Evolutionary conservation across 225 moss, liverwort and hornwort genomes (phyloP).

Genomic region (Straminergon stramineum): DNA sequence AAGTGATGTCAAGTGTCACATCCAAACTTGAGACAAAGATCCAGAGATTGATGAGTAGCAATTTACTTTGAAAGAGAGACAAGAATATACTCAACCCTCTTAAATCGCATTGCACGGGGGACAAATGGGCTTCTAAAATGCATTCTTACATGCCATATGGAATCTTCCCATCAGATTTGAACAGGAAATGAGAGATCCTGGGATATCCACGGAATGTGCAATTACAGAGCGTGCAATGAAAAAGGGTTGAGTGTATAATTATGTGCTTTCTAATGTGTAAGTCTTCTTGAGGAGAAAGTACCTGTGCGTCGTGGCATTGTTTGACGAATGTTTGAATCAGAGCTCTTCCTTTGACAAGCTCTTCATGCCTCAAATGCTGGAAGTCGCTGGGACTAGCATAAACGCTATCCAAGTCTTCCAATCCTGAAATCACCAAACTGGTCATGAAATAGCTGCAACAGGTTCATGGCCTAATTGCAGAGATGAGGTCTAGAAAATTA

Average conservation of each 20-base stretch:
- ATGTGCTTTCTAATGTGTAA: neutral
- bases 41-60: neutral
- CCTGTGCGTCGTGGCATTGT: slow-evolving; percentile 57
- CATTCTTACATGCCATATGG: neutral
- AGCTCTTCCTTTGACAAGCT: slow-evolving; percentile 21
- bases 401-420: slow-evolving; percentile 69
- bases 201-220: neutral
- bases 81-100: neutral
- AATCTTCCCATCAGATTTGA: neutral
- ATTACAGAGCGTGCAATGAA: neutral
- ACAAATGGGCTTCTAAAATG: neutral
- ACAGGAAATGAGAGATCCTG: neutral
- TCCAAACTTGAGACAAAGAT: neutral
- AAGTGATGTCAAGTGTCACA: neutral
- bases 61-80: neutral
- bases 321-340: slow-evolving; percentile 54
- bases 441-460: neutral
- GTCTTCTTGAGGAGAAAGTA: neutral
- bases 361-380: slow-evolving; percentile 17
- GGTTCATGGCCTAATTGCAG: neutral
- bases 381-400: slow-evolving; percentile 74
- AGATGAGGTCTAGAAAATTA: neutral
- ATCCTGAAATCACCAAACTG: slow-evolving; percentile 26
- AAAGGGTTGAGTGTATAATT: neutral
- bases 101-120: neutral